Percentiles rank a stretch among this genome's conserved stretches.
Evolutionary conservation across 2,329 filamentous ascomycete genomes (phyloP).

Genomic region (Ophiostoma ulmi): DNA sequence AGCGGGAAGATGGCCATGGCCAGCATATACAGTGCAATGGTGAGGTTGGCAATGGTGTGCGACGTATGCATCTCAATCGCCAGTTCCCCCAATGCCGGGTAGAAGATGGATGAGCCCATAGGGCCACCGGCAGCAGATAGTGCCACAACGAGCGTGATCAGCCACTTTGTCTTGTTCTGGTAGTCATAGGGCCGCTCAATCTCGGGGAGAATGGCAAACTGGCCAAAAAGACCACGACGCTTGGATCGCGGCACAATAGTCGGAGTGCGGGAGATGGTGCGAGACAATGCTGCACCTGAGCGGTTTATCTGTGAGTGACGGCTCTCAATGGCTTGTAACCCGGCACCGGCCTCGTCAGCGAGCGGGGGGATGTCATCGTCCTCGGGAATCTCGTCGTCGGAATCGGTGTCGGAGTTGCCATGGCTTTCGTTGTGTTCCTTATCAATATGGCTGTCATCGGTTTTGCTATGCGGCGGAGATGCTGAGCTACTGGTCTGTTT

Average conservation of each 20-base stretch:
- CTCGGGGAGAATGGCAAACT: slow-evolving; percentile 64
- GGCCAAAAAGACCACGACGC: slow-evolving; percentile 67
- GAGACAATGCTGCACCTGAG: not conserved
- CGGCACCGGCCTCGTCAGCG: slow-evolving; percentile 26
- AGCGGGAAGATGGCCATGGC: slow-evolving; percentile 78
- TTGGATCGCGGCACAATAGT: slow-evolving; percentile 41
- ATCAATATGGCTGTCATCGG: not conserved
- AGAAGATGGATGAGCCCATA: slow-evolving; percentile 77
- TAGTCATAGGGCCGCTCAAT: slow-evolving; percentile 73
- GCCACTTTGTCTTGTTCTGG: slow-evolving; percentile 71
- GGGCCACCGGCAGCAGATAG: slow-evolving; percentile 72
- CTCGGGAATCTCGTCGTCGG: slow-evolving; percentile 13
- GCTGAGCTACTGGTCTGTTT: not conserved
- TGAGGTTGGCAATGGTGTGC: slow-evolving; percentile 65
- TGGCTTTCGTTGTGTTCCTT: slow-evolving; percentile 3
- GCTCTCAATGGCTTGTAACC: slow-evolving; percentile 26
- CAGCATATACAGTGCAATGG: slow-evolving; percentile 76
- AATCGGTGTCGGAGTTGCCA: slow-evolving; percentile 3
- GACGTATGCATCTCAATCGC: slow-evolving; percentile 56
- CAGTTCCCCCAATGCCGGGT: slow-evolving; percentile 66
- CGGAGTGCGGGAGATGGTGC: slow-evolving; percentile 33
- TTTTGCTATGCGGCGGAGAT: not conserved
- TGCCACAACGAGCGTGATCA: slow-evolving; percentile 71
- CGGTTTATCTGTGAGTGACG: slow-evolving; percentile 13
- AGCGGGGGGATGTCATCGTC: slow-evolving; percentile 23